A percentile compares a stretch with the other conserved stretches of the same genome.
These are phyloP conservation scores for Lactarius deliciosus DNA, from an alignment of 768 basidiomycete species.

Conservation along the genomic window DNA sequence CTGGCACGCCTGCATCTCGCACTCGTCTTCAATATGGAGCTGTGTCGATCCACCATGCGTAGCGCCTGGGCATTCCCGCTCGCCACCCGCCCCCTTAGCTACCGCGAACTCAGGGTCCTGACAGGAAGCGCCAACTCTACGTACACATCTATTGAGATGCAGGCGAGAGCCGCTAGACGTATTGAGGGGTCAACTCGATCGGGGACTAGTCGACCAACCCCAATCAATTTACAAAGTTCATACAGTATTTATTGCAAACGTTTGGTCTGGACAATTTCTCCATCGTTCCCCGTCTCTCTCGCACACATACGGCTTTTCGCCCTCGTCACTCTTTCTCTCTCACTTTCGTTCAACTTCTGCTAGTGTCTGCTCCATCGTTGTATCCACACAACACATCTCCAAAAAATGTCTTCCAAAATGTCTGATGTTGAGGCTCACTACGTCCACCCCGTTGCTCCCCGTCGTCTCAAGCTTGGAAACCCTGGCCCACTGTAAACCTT, in stretches of 20 bases:
- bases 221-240: neutral
- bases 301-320: neutral
- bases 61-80: neutral
- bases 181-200: neutral
- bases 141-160: neutral
- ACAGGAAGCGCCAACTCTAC: neutral
- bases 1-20: neutral
- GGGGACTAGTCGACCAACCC: neutral
- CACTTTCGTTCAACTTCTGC: neutral
- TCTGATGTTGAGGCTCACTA: conserved; percentile 10
- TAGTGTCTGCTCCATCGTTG: neutral
- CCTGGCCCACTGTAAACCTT: conserved; percentile 54
- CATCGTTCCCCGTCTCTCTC: neutral
- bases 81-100: neutral
- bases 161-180: neutral
- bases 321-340: neutral
- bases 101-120: neutral
- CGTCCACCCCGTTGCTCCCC: neutral
- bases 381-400: neutral
- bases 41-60: neutral
- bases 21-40: neutral
- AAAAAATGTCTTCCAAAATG: conserved; percentile 22
- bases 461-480: conserved; percentile 35
- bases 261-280: neutral
- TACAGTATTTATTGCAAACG: neutral